Evolutionary conservation across 2,329 filamentous ascomycete genomes (phyloP).

Genomic region (Huntiella decipiens): DNA sequence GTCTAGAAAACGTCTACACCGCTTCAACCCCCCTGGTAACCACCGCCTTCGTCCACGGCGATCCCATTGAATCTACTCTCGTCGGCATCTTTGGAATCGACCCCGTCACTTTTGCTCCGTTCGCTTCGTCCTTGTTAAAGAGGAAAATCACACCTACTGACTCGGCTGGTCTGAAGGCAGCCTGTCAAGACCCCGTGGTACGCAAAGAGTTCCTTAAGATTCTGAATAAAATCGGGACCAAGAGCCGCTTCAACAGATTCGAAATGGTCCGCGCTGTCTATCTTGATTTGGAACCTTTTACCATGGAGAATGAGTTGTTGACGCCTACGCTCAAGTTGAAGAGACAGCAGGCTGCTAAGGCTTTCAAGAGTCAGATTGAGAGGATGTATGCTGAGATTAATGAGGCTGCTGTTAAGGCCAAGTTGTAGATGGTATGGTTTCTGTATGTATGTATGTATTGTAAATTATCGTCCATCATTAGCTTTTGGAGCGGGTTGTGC

Average conservation of each 20-base stretch:
- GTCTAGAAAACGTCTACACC: constrained; percentile 86
- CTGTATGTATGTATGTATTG: too few species aligned
- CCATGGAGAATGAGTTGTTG: constrained; percentile 75
- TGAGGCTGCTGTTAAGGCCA: constrained; percentile 3
- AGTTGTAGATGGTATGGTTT: neutral
- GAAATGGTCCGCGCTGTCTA: constrained; percentile 61
- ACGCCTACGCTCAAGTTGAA: constrained; percentile 65
- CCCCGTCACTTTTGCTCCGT: constrained; percentile 64
- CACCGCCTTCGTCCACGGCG: constrained; percentile 79
- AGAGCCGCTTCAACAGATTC: constrained; percentile 79
- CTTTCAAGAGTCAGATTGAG: constrained; percentile 33
- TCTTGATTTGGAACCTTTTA: constrained; percentile 75
- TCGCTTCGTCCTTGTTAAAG: constrained; percentile 58
- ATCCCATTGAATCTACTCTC: constrained; percentile 60
- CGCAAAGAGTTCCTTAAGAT: constrained; percentile 57
- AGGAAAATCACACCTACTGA: constrained; percentile 46
- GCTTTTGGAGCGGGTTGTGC: neutral
- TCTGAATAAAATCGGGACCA: constrained; percentile 58
- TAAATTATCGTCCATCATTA: too few species aligned
- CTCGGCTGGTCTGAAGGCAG: constrained; percentile 44
- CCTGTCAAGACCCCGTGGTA: constrained; percentile 50
- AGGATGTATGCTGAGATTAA: constrained; percentile 37
- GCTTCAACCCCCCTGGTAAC: constrained; percentile 61
- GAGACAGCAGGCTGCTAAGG: constrained; percentile 34
- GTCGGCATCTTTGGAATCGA: constrained; percentile 81